Evolutionary conservation across 179 eudicot species (phyloP).

Genomic region (Drosera spatulata): DNA sequence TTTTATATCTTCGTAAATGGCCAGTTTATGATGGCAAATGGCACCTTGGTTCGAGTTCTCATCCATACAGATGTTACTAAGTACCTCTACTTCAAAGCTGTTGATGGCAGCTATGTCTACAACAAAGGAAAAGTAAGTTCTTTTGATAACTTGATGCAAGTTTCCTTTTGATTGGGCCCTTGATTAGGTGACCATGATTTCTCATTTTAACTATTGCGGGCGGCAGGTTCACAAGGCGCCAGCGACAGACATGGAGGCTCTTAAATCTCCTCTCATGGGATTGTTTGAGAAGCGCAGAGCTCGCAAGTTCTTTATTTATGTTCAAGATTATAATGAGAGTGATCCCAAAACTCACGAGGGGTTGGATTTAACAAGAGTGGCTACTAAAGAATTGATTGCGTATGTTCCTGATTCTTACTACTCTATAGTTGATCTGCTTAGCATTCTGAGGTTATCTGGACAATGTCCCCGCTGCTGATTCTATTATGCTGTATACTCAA

Average conservation of each 20-base stretch:
- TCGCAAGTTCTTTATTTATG: constrained; percentile 71
- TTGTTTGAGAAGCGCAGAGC: constrained; percentile 76
- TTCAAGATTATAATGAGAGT: constrained; percentile 71
- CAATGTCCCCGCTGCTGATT: no score
- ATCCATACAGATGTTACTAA: constrained; percentile 79
- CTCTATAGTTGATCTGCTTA: no score
- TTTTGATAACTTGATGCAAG: neutral
- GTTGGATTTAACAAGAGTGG: constrained; percentile 42
- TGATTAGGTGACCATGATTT: neutral
- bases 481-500: no score
- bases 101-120: constrained; percentile 88
- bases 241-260: constrained; percentile 84
- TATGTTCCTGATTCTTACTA: constrained; percentile 4
- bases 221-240: constrained; percentile 77
- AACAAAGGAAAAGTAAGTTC: constrained; percentile 61
- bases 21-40: constrained; percentile 94
- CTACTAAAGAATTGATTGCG: constrained; percentile 67
- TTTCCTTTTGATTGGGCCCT: neutral
- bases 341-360: constrained; percentile 81
- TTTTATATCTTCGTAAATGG: no score
- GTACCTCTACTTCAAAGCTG: constrained; percentile 79
- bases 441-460: no score
- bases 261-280: constrained; percentile 76
- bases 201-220: no score
- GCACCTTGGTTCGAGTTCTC: constrained; percentile 60